Evolutionary conservation across 139 green algal genomes (phyloP).

Genomic region (Desmodesmus armatus): DNA sequence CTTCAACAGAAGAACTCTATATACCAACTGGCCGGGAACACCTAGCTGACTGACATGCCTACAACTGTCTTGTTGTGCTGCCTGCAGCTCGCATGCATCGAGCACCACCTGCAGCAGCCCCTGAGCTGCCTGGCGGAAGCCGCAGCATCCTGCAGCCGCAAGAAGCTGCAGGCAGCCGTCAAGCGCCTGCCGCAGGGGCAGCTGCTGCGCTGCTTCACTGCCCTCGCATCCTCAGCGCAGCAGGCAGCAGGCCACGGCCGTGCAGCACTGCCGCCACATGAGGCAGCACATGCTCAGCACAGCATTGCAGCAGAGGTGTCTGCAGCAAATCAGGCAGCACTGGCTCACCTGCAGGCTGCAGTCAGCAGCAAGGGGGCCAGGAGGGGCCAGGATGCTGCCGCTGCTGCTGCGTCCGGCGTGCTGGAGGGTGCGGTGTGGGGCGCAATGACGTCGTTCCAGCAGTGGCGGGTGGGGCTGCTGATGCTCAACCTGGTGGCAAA

Average conservation of each 20-base stretch:
- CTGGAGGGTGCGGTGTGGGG: slow-evolving; percentile 23
- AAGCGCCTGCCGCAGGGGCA: not conserved
- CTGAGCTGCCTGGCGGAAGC: slow-evolving; percentile 30
- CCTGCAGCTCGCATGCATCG: not conserved
- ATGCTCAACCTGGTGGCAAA: slow-evolving; percentile 16
- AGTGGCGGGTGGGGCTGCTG: slow-evolving; percentile 26
- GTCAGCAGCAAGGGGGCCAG: slow-evolving; percentile 14
- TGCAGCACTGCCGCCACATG: not conserved
- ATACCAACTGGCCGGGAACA: no score
- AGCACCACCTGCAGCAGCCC: slow-evolving; percentile 28
- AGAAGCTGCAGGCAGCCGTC: not conserved
- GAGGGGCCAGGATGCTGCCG: not conserved
- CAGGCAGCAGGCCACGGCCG: no score
- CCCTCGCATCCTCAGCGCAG: not conserved
- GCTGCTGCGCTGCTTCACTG: slow-evolving; percentile 1
- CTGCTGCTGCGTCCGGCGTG: slow-evolving; percentile 12
- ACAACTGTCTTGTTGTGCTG: not conserved
- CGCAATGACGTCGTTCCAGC: slow-evolving; percentile 12
- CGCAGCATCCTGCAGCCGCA: slow-evolving; percentile 23
- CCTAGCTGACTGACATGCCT: no score
- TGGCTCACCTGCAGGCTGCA: not conserved
- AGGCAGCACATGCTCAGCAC: not conserved
- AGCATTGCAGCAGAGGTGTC: not conserved
- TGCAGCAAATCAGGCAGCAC: slow-evolving; percentile 2
- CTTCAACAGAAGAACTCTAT: no score